phyloP scores from a whole-genome alignment of 805 yeast species.

The Wickerhamomyces kurtzmanii region DNA sequence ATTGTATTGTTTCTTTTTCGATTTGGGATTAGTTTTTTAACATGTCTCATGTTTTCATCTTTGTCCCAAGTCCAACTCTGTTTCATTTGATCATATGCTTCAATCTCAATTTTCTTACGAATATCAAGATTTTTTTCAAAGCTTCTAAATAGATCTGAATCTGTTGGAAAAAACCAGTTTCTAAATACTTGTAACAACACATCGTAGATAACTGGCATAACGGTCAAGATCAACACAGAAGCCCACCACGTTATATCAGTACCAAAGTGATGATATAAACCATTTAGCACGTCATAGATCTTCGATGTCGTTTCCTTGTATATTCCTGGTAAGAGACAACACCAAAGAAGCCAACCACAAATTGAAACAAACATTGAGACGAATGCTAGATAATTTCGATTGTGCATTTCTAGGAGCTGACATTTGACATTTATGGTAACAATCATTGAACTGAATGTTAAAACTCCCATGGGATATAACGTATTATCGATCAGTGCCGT shows the following conservation, averaged over 20 bases:
- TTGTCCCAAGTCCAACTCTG: constrained; percentile 71
- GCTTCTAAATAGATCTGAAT: constrained; percentile 69
- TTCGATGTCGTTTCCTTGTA: constrained; percentile 40
- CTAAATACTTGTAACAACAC: constrained; percentile 48
- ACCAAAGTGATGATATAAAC: constrained; percentile 67
- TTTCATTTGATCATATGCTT: constrained; percentile 59
- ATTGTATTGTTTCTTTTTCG: constrained; percentile 15
- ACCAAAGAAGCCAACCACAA: constrained; percentile 84
- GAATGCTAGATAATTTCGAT: constrained; percentile 55
- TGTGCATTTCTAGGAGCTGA: constrained; percentile 72
- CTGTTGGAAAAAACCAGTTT: constrained; percentile 51
- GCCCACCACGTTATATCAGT: constrained; percentile 85
- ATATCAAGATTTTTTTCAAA: constrained; percentile 63
- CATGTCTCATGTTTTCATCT: constrained; percentile 24
- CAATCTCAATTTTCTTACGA: constrained; percentile 61
- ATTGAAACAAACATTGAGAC: constrained; percentile 62
- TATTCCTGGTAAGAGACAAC: constrained; percentile 62
- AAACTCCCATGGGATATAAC: constrained; percentile 72
- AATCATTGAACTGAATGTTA: constrained; percentile 64
- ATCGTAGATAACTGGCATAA: constrained; percentile 60
- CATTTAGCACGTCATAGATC: constrained; percentile 65
- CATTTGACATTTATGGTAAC: constrained; percentile 69
- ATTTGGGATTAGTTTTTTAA: constrained; percentile 5
- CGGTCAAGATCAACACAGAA: constrained; percentile 42
- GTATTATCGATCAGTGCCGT: constrained; percentile 62